These are phyloP conservation scores for Sporothrix variecibatus DNA, from an alignment of 2,329 filamentous ascomycete species.

Conservation along the genomic window DNA sequence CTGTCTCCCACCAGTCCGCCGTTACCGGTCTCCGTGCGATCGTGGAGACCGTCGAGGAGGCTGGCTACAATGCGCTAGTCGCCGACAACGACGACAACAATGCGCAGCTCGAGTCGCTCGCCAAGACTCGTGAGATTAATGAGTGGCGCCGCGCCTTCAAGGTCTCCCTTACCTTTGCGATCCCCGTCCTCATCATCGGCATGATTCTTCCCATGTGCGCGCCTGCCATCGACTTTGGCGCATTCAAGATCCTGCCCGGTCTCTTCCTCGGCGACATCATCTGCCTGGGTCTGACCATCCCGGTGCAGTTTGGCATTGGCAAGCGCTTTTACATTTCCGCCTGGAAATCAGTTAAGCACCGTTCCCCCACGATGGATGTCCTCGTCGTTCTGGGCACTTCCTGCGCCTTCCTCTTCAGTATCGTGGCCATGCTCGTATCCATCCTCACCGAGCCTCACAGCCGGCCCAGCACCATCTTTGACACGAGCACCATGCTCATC, in stretches of 20 bases:
- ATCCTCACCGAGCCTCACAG: constrained; percentile 73
- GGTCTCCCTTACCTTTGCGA: constrained; percentile 74
- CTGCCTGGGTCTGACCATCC: constrained; percentile 81
- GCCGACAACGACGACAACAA: constrained; percentile 94
- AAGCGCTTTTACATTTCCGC: constrained; percentile 91
- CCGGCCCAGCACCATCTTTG: constrained; percentile 86
- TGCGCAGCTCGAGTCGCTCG: constrained; percentile 90
- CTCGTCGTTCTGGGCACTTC: constrained; percentile 92
- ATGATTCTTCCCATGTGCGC: constrained; percentile 92
- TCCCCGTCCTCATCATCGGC: constrained; percentile 88
- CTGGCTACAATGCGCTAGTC: constrained; percentile 84
- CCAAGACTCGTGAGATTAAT: constrained; percentile 93
- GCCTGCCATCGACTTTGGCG: constrained; percentile 75
- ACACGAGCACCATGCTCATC: constrained; percentile 97
- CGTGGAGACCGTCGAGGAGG: constrained; percentile 78
- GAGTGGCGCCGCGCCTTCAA: constrained; percentile 86
- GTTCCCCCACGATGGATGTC: constrained; percentile 96
- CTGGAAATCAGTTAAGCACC: constrained; percentile 89
- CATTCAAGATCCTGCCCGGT: constrained; percentile 65
- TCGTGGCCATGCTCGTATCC: constrained; percentile 83
- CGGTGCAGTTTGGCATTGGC: constrained; percentile 94
- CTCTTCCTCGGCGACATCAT: constrained; percentile 86
- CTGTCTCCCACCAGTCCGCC: constrained; percentile 70
- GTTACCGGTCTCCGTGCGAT: constrained; percentile 77
- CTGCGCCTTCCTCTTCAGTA: constrained; percentile 93